A percentile compares a stretch with the other conserved stretches of the same genome.
phyloP scores from a whole-genome alignment of 495 filamentous ascomycete genomes.

The Penicillium lividum region DNA sequence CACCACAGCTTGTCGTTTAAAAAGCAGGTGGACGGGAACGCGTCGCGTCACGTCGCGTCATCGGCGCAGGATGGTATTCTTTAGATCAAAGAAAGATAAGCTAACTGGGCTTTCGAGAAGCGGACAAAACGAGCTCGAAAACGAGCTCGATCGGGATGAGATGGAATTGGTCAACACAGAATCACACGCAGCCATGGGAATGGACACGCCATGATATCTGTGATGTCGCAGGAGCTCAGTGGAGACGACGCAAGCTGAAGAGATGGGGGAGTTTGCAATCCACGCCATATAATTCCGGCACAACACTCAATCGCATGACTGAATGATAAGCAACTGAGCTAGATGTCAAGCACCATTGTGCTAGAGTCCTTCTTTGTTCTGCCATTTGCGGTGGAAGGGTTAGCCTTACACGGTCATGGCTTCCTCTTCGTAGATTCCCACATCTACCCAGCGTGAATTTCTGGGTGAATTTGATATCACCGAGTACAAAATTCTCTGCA shows the following conservation, averaged over 20 bases:
- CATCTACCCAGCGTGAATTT: not conserved
- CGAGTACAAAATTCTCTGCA: not conserved
- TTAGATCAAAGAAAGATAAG: not conserved
- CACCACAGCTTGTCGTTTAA: no score
- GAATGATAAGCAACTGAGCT: slow-evolving; percentile 1
- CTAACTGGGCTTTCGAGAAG: no score
- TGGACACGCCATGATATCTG: not conserved
- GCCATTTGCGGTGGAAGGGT: not conserved
- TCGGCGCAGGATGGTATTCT: no score
- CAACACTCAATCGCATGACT: not conserved
- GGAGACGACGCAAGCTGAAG: slow-evolving; percentile 1
- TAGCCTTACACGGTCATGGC: not conserved
- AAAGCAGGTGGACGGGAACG: no score
- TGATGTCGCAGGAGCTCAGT: not conserved
- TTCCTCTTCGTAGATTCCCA: slow-evolving; percentile 6
- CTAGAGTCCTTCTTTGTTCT: slow-evolving; percentile 5
- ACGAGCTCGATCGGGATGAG: no score
- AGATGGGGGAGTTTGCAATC: not conserved
- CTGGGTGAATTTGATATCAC: slow-evolving; percentile 5
- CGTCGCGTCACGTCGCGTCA: no score
- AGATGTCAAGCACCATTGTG: not conserved
- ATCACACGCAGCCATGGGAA: not conserved
- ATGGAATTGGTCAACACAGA: no score
- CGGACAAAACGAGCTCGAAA: no score
- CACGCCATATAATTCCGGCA: not conserved